Evolutionary conservation across 768 basidiomycete species (phyloP).

Genomic region (Sutorius australiensis): DNA sequence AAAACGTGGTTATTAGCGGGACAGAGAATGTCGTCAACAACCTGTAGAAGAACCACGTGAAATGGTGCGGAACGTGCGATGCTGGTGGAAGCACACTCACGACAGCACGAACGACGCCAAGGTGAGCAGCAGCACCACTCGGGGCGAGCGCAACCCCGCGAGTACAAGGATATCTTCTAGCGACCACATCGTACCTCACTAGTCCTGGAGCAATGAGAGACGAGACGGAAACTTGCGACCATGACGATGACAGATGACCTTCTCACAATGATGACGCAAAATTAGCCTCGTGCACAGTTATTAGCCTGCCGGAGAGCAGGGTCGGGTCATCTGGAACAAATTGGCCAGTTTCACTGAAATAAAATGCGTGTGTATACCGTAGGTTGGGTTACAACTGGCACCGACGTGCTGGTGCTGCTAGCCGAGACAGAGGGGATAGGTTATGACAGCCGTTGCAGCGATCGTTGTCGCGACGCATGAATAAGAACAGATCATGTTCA

Average conservation of each 20-base stretch:
- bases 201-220: not conserved
- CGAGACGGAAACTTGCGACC: not conserved
- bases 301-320: too few relatives aligned
- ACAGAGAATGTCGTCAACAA: not conserved
- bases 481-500: not conserved
- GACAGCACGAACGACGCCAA: not conserved
- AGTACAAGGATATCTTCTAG: not conserved
- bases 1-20: not conserved
- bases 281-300: not conserved
- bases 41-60: not conserved
- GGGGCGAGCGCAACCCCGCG: not conserved
- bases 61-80: not conserved
- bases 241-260: not conserved
- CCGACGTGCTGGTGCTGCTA: too few relatives aligned
- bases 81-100: not conserved
- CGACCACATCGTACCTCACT: not conserved
- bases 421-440: too few relatives aligned
- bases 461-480: not conserved
- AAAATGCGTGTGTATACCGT: not conserved
- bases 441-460: not conserved
- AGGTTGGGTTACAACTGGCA: too few relatives aligned
- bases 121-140: not conserved
- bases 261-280: not conserved
- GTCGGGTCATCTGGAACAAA: not conserved
- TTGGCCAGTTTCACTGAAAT: not conserved